Conservation (phyloP, 1,284 basidiomycete species). For the Stereum hirsutum region DNA sequence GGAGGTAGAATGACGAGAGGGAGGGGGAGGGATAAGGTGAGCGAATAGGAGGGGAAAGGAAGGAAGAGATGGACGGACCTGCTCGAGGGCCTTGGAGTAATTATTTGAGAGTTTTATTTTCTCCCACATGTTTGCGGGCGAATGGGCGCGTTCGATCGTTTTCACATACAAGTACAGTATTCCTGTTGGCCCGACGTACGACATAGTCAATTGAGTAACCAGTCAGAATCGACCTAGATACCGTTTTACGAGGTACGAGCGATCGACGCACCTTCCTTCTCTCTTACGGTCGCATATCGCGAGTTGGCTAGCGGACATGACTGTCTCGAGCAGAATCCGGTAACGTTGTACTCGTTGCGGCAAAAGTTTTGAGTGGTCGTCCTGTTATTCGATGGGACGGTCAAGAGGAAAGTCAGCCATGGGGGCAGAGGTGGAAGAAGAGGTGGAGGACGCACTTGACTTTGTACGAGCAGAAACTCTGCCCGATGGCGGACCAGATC, state of each 20-base stretch:
- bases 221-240: neutral
- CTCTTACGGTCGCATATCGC: constrained; percentile 93
- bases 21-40: neutral
- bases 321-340: constrained; percentile 93
- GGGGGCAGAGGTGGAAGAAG: constrained; percentile 2
- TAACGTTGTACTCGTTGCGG: constrained; percentile 97
- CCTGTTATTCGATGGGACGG: constrained; percentile 31
- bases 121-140: constrained; percentile 97
- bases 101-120: constrained; percentile 88
- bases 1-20: neutral
- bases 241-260: neutral
- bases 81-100: constrained; percentile 91
- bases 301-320: constrained; percentile 98
- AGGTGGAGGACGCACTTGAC: constrained; percentile 69
- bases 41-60: neutral
- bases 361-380: constrained; percentile 96
- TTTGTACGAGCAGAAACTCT: constrained; percentile 95
- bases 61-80: constrained; percentile 41
- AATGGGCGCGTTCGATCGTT: constrained; percentile 95
- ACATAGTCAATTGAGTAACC: too few relatives aligned
- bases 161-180: constrained; percentile 95
- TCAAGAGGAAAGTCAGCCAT: constrained; percentile 8
- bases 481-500: constrained; percentile 91
- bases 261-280: constrained; percentile 72
- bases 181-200: constrained; percentile 38